Base-by-base conservation (phyloP, 2,329 filamentous ascomycete species). In the Diaporthe batatas region DNA sequence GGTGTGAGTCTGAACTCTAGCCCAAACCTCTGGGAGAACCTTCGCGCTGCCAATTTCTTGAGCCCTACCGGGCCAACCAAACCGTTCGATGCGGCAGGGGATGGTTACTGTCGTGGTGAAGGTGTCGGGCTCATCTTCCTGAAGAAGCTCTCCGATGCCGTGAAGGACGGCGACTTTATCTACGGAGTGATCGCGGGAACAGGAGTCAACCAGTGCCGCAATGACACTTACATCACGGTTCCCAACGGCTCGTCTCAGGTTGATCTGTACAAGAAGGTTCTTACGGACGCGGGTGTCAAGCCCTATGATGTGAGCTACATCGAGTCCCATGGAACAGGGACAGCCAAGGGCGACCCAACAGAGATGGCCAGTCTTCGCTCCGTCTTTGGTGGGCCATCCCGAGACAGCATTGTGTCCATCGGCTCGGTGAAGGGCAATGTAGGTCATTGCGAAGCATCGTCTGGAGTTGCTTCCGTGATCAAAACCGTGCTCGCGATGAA, bases 101-200 rank as follows among this genome's bases (percentile, higher is more conserved):
- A 89, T 77, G 87, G 88, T 14, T 90, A 89, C 74, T 88, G 86
- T 73, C 84, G 88, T 25, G 86, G 80, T 3, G 88, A 90, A 68
- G 87, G 82, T 10, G 81, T 84, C 47, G 87, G 82, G 0, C 80
- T 84, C 6, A 80, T 90, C 5, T 81, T 89, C 12, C 74, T 90
- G 32, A 90, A 89, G 78, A 78, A 83, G 14, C 77, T 89, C 1
- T 81, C 84, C 16, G 83, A 87, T 76, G 89, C 89, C 4, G 68
- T 84, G 23, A 82, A 81, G 2, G 87, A 90, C 58, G 85, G 86
- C 2, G 86, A 90, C 74, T 79, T 80, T 3, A 84, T 89, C 44
- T 72, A 84, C 0, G 87, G 81, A 10, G 81, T 86, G 0, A 84
- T 88, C 51, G 55, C 68, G 4, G 76, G 73, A 7, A 82, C 82